Conservation (phyloP, 2,329 filamentous ascomycete genomes). For the Fusarium sp. region DNA sequence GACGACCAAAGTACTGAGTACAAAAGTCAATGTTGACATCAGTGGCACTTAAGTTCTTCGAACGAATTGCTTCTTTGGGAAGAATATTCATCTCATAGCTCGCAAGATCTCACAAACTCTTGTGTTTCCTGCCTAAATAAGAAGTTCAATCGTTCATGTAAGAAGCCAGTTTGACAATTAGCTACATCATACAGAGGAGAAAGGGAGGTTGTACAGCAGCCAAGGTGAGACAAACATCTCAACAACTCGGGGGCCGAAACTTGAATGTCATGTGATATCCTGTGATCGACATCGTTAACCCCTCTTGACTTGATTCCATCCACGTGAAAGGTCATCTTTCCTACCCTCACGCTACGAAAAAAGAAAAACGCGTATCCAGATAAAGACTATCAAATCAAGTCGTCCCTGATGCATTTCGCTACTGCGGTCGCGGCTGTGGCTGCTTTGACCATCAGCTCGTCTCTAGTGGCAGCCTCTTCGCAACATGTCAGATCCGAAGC, state of each 20-base stretch:
- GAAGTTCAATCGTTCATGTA: not conserved
- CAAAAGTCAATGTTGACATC: not conserved
- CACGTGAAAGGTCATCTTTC: not conserved
- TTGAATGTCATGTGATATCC: not conserved
- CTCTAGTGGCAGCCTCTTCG: not conserved
- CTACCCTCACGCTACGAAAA: not conserved
- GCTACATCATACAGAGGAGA: not conserved
- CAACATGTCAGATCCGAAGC: not conserved
- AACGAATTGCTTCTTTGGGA: not conserved
- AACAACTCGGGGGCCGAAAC: not conserved
- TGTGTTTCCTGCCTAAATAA: not conserved
- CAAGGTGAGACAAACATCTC: not conserved
- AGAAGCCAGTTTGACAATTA: not conserved
- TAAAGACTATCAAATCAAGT: not conserved
- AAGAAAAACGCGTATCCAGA: not conserved
- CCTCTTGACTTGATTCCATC: not conserved
- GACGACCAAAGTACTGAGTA: not conserved
- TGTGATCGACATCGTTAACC: not conserved
- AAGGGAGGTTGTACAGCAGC: not conserved
- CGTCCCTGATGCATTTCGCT: slow-evolving; percentile 15
- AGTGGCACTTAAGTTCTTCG: not conserved
- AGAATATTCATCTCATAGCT: not conserved
- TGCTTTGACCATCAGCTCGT: slow-evolving; percentile 1
- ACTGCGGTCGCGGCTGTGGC: slow-evolving; percentile 2
- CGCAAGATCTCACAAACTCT: not conserved